Evolutionary conservation across 306 rosid species (phyloP), one percentile per base, ranked within the genome.

Genomic region (Benincasa hispida): DNA sequence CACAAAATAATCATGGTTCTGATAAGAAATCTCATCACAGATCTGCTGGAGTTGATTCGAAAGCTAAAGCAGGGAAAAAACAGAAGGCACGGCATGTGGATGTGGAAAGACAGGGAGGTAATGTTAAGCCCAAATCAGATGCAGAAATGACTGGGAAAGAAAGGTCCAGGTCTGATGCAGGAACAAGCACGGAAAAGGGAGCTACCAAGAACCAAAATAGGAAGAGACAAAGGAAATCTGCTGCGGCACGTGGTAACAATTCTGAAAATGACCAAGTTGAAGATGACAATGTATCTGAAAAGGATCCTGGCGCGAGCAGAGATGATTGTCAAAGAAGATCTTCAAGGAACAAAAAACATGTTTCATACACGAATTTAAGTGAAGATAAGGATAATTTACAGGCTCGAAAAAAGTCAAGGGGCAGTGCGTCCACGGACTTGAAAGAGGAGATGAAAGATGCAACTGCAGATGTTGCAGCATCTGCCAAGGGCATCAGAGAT

Each of bases 141-240:
- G 74, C 72, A 37, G 72, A 37, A 5, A 65, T 9, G 47, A n/a
- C 47, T 63, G 47, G 15, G 17, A 78, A 79, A 54, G 77, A 80
- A 70, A 78, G 27, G 11, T 76, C 87, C 67, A 78, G 76, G 54
- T 32, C 81, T 76, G 79, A 81, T 68, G 59, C 84, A 74, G 55
- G 77, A 45, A 89, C 84, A 57, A 61, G 80, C 84, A 83, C 79
- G 80, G 83, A 79, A 24, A 65, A 85, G 8, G 78, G 25, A 77
- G 58, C 84, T 28, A 74, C 88, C 8, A 67, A 75, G 75, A 63
- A 76, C 66, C 76, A 19, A 61, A 85, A 85, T 42, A 79, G 72
- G 63, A 88, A 88, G 88, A 87, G 92, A 79, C 83, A 72, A 57
- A 82, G 88, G 77, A 81, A 77, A 74, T 72, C 84, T 14, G 78